phyloP scores from a whole-genome alignment of 164 flowering plant genomes.

The Echeveria elegans region DNA sequence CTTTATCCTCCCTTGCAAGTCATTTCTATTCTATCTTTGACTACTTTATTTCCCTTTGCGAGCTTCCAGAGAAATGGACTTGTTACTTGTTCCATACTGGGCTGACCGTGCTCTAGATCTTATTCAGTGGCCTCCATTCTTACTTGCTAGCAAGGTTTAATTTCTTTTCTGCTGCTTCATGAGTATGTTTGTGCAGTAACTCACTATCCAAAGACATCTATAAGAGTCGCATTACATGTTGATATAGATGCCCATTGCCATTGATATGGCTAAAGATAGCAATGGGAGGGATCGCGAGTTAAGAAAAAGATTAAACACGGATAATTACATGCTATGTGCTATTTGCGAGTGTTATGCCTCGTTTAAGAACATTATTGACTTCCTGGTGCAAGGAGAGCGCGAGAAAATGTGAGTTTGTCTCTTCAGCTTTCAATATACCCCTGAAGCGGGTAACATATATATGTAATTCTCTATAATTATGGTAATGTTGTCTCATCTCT shows the following conservation, averaged over 20 bases:
- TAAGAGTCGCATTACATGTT: not conserved
- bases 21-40: not conserved
- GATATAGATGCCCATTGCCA: slow-evolving; percentile 72
- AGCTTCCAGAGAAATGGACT: slow-evolving; percentile 65
- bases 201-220: not conserved
- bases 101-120: slow-evolving; percentile 66
- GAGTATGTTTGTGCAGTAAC: not conserved
- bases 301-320: slow-evolving; percentile 45
- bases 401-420: slow-evolving; percentile 44
- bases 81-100: slow-evolving; percentile 90
- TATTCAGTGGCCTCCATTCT: slow-evolving; percentile 89
- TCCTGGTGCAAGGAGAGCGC: slow-evolving; percentile 41
- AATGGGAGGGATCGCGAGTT: slow-evolving; percentile 62
- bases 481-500: not conserved
- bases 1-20: not conserved
- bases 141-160: slow-evolving; percentile 87
- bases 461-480: not conserved
- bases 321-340: slow-evolving; percentile 67
- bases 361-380: slow-evolving; percentile 43
- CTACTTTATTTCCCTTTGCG: not conserved
- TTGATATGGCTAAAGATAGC: slow-evolving; percentile 96
- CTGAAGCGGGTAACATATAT: not conserved
- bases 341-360: slow-evolving; percentile 76
- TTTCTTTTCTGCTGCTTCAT: not conserved
- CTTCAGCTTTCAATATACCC: not conserved